Evolutionary conservation across 345 rosid species (phyloP).

Genomic region (Brassica rapa): DNA sequence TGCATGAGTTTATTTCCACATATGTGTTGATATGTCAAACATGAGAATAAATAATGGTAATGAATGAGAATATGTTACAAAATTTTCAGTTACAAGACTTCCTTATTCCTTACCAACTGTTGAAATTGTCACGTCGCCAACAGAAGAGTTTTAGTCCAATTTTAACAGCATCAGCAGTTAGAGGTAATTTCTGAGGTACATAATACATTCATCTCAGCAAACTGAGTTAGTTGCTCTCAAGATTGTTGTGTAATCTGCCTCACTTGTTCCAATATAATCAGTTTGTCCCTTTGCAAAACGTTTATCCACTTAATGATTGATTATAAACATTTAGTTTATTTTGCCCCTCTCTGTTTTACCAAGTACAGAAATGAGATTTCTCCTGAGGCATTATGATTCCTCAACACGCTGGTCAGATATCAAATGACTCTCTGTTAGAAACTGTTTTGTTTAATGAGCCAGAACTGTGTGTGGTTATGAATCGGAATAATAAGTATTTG

Average conservation of each 20-base stretch:
- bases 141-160: neutral
- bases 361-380: neutral
- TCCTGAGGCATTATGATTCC: neutral
- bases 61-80: no score
- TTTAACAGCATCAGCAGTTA: neutral
- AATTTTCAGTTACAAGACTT: neutral
- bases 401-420: conserved; percentile 4
- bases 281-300: neutral
- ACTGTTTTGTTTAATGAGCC: neutral
- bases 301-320: neutral
- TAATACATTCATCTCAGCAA: neutral
- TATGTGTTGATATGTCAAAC: no score
- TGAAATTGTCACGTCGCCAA: neutral
- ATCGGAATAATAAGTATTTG: neutral
- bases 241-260: neutral
- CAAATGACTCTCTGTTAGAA: conserved; percentile 3
- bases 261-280: neutral
- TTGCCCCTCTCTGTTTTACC: neutral
- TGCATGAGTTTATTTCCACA: conserved; percentile 14
- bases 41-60: no score
- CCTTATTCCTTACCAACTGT: neutral
- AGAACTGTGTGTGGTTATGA: neutral
- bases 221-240: neutral
- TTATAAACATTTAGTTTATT: neutral
- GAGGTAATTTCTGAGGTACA: no score